Percentiles rank a stretch among this genome's conserved stretches.
phyloP scores from a whole-genome alignment of 2,329 filamentous ascomycete species.

The Xylaria multiplex region DNA sequence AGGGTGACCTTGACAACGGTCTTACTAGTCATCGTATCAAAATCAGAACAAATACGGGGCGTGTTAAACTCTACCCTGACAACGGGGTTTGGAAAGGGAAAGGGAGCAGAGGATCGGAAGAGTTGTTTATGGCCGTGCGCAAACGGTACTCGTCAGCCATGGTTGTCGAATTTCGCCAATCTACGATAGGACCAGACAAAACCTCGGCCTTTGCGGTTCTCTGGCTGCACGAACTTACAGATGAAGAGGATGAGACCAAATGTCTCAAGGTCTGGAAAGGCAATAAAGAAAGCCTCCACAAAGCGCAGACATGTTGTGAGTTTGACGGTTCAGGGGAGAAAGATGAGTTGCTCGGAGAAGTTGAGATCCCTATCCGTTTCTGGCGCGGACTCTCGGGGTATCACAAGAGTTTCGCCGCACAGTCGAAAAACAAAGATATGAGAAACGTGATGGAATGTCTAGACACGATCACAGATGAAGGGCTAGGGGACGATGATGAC shows the following conservation, averaged over 20 bases:
- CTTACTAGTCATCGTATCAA: conserved; percentile 65
- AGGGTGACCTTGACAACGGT: conserved; percentile 58
- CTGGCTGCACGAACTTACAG: conserved; percentile 75
- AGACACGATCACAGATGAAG: conserved; percentile 68
- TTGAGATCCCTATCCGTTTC: conserved; percentile 67
- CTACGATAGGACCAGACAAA: conserved; percentile 61
- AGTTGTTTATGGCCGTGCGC: conserved; percentile 65
- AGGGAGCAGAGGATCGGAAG: conserved; percentile 51
- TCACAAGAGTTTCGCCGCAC: conserved; percentile 63
- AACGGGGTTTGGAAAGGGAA: conserved; percentile 64
- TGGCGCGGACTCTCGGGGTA: conserved; percentile 70
- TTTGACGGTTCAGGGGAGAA: conserved; percentile 60
- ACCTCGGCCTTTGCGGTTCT: conserved; percentile 71
- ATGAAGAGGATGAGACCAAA: conserved; percentile 71
- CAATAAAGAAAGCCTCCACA: conserved; percentile 59
- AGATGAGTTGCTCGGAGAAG: conserved; percentile 64
- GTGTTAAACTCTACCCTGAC: conserved; percentile 67
- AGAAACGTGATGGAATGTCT: conserved; percentile 71
- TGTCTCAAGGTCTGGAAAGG: conserved; percentile 74
- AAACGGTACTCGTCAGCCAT: conserved; percentile 69
- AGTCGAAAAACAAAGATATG: conserved; percentile 63
- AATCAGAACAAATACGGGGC: conserved; percentile 66
- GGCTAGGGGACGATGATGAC: conserved; percentile 47
- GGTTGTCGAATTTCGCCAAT: conserved; percentile 68
- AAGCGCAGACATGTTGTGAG: conserved; percentile 50